Percentiles rank a stretch among this genome's conserved stretches.
Evolutionary conservation across 176 grass and related monocot species (phyloP).

Genomic region (Oryza rufipogon): DNA sequence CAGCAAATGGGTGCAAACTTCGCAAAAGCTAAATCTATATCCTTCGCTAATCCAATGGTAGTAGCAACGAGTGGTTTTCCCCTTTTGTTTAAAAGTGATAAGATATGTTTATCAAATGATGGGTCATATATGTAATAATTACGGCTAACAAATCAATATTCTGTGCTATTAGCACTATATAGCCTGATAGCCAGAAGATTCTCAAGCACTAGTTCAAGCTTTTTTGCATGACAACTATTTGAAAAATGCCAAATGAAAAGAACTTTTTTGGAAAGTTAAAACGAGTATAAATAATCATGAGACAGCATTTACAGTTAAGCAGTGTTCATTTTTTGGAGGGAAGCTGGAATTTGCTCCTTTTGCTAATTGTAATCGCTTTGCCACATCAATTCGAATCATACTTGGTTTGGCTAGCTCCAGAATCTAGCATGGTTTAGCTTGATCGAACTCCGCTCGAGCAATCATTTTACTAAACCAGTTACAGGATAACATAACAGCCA

Average conservation of each 20-base stretch:
- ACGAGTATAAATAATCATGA: background rate
- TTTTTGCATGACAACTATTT: background rate
- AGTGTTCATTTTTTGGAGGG: background rate
- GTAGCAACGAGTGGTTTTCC: too few species aligned
- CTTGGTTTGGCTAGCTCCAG: background rate
- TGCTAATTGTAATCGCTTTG: background rate
- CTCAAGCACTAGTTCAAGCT: too few species aligned
- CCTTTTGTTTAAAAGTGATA: too few species aligned
- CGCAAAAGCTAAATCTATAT: too few species aligned
- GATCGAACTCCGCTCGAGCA: background rate
- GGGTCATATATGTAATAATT: too few species aligned
- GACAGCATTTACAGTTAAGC: background rate
- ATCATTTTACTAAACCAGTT: background rate
- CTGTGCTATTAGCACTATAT: too few species aligned
- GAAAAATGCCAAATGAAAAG: background rate
- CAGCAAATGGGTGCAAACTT: background rate
- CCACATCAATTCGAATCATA: conserved; percentile 7
- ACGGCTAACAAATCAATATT: too few species aligned
- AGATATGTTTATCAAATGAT: too few species aligned
- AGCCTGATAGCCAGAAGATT: too few species aligned
- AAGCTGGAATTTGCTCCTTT: background rate
- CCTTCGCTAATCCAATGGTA: too few species aligned
- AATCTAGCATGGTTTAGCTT: background rate
- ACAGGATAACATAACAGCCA: background rate
- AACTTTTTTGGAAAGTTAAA: background rate